Conservation (phyloP, 495 filamentous ascomycete species). For the Podospora appendiculata region DNA sequence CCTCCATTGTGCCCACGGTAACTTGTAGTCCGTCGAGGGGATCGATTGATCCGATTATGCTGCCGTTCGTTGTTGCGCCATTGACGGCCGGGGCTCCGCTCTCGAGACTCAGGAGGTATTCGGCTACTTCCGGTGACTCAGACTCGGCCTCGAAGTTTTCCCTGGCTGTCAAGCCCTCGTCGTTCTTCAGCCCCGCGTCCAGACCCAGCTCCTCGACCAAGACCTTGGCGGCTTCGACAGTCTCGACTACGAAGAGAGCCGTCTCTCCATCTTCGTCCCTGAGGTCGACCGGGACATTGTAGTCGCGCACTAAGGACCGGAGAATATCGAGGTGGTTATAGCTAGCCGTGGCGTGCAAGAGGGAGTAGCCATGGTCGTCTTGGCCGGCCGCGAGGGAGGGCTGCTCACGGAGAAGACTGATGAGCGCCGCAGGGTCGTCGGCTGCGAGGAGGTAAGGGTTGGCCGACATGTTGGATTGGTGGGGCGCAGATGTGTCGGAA, state of each 20-base stretch:
- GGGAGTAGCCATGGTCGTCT: constrained; percentile 81
- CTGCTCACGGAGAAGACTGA: constrained; percentile 59
- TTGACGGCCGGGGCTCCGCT: not conserved
- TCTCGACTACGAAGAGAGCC: constrained; percentile 79
- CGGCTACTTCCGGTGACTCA: constrained; percentile 59
- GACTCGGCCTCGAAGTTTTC: constrained; percentile 65
- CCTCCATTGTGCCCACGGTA: constrained; percentile 58
- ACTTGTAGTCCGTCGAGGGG: constrained; percentile 60
- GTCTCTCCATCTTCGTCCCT: constrained; percentile 87
- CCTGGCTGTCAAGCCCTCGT: constrained; percentile 59
- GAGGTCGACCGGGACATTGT: constrained; percentile 69
- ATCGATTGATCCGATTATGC: constrained; percentile 29
- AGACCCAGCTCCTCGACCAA: constrained; percentile 76
- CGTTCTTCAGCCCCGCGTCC: constrained; percentile 51
- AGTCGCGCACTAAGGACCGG: constrained; percentile 66
- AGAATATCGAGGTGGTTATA: constrained; percentile 82
- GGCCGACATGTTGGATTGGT: constrained; percentile 30
- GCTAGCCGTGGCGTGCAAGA: constrained; percentile 85
- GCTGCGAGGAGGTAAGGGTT: constrained; percentile 76
- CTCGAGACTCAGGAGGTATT: constrained; percentile 51
- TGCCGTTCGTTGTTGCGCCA: not conserved
- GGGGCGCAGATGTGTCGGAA: not conserved
- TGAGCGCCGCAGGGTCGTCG: constrained; percentile 58
- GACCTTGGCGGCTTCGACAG: constrained; percentile 61
- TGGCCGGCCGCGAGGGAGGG: constrained; percentile 59